Conservation (phyloP, 148 eudicot genomes). For the Vaccinium macrocarpon region DNA sequence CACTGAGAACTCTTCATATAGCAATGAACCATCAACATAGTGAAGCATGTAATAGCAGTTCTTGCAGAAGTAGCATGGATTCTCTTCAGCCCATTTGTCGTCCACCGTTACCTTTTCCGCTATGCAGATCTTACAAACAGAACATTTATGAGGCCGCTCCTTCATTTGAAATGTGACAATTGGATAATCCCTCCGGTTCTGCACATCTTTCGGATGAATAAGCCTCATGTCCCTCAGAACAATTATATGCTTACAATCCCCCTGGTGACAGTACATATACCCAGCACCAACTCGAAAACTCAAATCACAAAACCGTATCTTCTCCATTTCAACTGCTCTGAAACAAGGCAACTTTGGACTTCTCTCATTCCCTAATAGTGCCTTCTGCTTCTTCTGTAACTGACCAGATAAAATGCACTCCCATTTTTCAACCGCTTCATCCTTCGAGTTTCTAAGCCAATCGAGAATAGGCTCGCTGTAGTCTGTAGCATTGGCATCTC, state of each 20-base stretch:
- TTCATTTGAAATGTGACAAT: conserved; percentile 46
- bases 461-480: conserved; percentile 79
- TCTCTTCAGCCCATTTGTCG: conserved; percentile 65
- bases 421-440: conserved; percentile 81
- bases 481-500: conserved; percentile 61
- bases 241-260: conserved; percentile 79
- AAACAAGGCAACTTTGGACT: conserved; percentile 50
- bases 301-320: conserved; percentile 65
- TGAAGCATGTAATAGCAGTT: conserved; percentile 62
- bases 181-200: conserved; percentile 77
- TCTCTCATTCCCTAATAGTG: conserved; percentile 31
- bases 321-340: conserved; percentile 59
- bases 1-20: conserved; percentile 40
- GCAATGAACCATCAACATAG: conserved; percentile 34
- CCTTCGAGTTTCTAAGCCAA: conserved; percentile 67
- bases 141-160: conserved; percentile 52
- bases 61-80: conserved; percentile 27
- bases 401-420: conserved; percentile 61
- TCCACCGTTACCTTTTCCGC: conserved; percentile 74
- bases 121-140: conserved; percentile 60
- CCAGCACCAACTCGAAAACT: conserved; percentile 81
- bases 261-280: conserved; percentile 95
- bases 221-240: conserved; percentile 88
- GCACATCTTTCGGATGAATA: conserved; percentile 76
- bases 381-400: conserved; percentile 42